These are phyloP conservation scores for Aspergillus neoniger DNA, from an alignment of 2,329 filamentous ascomycete species.

Conservation along the genomic window DNA sequence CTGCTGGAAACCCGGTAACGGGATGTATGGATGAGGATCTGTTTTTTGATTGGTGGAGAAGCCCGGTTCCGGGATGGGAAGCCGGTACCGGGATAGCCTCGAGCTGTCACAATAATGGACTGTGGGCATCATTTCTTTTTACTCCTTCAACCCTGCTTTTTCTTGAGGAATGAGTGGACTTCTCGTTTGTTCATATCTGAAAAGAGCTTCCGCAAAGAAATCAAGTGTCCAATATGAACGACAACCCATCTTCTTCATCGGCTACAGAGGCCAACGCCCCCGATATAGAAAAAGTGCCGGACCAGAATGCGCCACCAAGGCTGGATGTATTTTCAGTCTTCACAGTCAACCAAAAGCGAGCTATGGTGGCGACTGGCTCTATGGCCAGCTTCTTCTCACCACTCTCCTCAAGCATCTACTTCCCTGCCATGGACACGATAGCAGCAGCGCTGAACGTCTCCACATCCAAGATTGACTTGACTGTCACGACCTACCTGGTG, in stretches of 20 bases:
- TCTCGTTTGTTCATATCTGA: too few species aligned
- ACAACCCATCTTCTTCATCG: neutral
- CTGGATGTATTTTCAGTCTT: constrained; percentile 28
- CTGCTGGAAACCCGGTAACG: neutral
- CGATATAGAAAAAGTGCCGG: neutral
- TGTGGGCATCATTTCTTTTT: too few species aligned
- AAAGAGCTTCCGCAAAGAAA: too few species aligned
- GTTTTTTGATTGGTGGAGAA: neutral
- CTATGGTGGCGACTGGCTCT: constrained; percentile 27
- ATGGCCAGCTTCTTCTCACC: constrained; percentile 35
- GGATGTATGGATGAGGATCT: neutral
- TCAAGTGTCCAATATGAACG: neutral
- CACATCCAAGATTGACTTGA: constrained; percentile 49
- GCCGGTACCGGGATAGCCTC: neutral
- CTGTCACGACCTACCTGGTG: constrained; percentile 54
- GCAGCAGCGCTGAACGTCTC: constrained; percentile 44
- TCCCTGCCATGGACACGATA: constrained; percentile 40
- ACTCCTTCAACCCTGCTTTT: too few species aligned
- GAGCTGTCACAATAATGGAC: too few species aligned
- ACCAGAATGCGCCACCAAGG: neutral
- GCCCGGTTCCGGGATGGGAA: neutral
- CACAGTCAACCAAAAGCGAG: constrained; percentile 25
- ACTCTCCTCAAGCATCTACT: constrained; percentile 39
- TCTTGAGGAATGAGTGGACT: too few species aligned
- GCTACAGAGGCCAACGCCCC: neutral